A percentile compares a stretch with the other conserved stretches of the same genome.
Evolutionary conservation across 164 flowering plant species (phyloP).

Genomic region (Annona cherimola): DNA sequence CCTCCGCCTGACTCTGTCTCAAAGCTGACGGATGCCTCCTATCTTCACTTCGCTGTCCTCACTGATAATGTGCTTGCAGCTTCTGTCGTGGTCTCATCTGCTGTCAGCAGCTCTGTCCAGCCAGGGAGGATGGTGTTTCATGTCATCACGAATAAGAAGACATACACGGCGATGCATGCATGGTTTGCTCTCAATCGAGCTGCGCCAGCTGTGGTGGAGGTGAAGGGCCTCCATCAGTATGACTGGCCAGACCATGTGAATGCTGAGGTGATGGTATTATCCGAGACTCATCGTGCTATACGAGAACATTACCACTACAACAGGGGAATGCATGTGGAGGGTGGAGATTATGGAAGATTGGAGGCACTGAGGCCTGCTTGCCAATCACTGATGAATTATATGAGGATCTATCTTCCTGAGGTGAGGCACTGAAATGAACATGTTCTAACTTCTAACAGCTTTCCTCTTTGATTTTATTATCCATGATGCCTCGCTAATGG

Average conservation of each 20-base stretch:
- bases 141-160: conserved; percentile 72
- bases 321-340: conserved; percentile 5
- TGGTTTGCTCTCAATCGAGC: conserved; percentile 62
- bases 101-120: conserved; percentile 32
- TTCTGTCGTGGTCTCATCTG: conserved; percentile 58
- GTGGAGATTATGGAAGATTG: conserved; percentile 21
- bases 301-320: conserved; percentile 31
- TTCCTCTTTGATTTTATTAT: not conserved
- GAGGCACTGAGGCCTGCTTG: conserved; percentile 42
- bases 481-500: not conserved
- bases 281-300: conserved; percentile 39
- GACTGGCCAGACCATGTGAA: conserved; percentile 64
- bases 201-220: conserved; percentile 53
- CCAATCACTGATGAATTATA: conserved; percentile 51
- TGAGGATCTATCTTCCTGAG: conserved; percentile 65
- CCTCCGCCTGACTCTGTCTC: conserved; percentile 56
- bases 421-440: conserved; percentile 22
- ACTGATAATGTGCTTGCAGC: conserved; percentile 79
- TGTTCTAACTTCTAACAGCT: not conserved
- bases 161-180: conserved; percentile 73
- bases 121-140: conserved; percentile 69
- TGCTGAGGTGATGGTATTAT: conserved; percentile 39
- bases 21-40: conserved; percentile 46
- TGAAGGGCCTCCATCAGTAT: conserved; percentile 70
- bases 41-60: conserved; percentile 49